Base-by-base conservation (phyloP, 805 yeast species). In the Ogataea neopini region DNA sequence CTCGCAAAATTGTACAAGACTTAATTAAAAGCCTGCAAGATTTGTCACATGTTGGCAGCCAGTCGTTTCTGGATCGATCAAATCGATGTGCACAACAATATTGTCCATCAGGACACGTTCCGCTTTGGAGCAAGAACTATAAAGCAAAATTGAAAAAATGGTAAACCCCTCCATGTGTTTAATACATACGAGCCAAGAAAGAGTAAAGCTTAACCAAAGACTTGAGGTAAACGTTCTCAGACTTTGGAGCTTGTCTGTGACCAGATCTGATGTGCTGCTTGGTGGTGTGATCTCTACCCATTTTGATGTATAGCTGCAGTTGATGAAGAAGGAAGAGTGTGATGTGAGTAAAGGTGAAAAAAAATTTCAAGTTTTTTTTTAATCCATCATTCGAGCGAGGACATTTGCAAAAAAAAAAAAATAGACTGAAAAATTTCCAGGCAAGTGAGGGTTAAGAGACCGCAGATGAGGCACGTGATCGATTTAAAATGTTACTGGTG, bases 231-330 rank as follows among this genome's bases (percentile, higher is more conserved):
- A 91, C 97, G 75, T 94, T 94, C 81, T 94, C 96, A 64, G 98
- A 92, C 84, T 89, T 89, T 81, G 99, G 99, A 78, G 97, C 97
- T 74, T 86, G 79, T 81, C 99, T 90, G 89, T 89, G 96, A 78
- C 96, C 85, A 66, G 85, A 79, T 80, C 90, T 88, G 73, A 81
- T 83, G 86, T 94, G 99, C 80, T 89, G 97, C 79, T 92, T 94
- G 75, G 83, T 74, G 78, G 86, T 81, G 82, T 88, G 96, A 82
- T 94, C 98, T 80, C 85, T 88, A 85, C 97, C 98, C 98, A 91
- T 91, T 70, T 67, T 76, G 61, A 48, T 43, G 52, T 46, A 49
- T 43, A 32, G 43, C 34, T 26, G 42, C 30, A 34, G 39, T 35
- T 19, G 30, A 26, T 18, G 25, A 7, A 18, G 26, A 22, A 19